phyloP scores from a whole-genome alignment of 2,329 filamentous ascomycete genomes.

The Xylariaceae sp. region DNA sequence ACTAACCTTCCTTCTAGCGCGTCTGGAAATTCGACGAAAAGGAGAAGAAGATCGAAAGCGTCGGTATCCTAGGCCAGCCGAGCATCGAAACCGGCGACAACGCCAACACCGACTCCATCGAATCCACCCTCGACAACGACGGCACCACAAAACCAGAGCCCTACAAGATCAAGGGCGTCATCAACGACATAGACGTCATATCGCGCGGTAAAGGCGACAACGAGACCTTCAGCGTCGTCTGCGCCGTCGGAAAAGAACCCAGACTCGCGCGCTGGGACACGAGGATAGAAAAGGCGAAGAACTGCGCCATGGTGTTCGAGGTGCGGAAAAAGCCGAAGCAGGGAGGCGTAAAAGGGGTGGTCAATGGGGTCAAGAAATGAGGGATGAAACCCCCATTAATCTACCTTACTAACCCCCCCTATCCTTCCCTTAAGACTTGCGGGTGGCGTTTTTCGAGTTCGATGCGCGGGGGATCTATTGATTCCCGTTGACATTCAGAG shows the following conservation, averaged over 20 bases:
- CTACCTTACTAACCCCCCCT: not conserved
- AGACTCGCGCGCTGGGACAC: slow-evolving; percentile 74
- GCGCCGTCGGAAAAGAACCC: slow-evolving; percentile 82
- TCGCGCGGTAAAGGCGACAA: slow-evolving; percentile 68
- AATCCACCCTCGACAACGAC: slow-evolving; percentile 24
- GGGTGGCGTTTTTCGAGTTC: not conserved
- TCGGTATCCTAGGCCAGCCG: slow-evolving; percentile 58
- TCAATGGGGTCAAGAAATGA: not conserved
- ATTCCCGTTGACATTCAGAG: not conserved
- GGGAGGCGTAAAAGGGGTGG: not conserved
- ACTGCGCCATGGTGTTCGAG: slow-evolving; percentile 85
- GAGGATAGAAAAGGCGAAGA: slow-evolving; percentile 58
- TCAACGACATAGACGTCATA: slow-evolving; percentile 85
- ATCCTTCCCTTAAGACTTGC: not conserved
- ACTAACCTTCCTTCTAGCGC: slow-evolving; percentile 35
- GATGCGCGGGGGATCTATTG: too few relatives aligned
- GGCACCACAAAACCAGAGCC: slow-evolving; percentile 5
- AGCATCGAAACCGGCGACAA: slow-evolving; percentile 16
- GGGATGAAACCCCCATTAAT: not conserved
- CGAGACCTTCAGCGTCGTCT: slow-evolving; percentile 75
- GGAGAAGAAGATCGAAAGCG: slow-evolving; percentile 67
- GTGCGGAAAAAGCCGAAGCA: slow-evolving; percentile 38
- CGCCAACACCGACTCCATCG: not conserved
- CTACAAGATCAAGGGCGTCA: slow-evolving; percentile 59
- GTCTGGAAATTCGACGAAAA: slow-evolving; percentile 82